Percentiles rank a stretch among this genome's conserved stretches.
Evolutionary conservation across 176 grass and related monocot species (phyloP).

Genomic region (Oryza meyeriana): DNA sequence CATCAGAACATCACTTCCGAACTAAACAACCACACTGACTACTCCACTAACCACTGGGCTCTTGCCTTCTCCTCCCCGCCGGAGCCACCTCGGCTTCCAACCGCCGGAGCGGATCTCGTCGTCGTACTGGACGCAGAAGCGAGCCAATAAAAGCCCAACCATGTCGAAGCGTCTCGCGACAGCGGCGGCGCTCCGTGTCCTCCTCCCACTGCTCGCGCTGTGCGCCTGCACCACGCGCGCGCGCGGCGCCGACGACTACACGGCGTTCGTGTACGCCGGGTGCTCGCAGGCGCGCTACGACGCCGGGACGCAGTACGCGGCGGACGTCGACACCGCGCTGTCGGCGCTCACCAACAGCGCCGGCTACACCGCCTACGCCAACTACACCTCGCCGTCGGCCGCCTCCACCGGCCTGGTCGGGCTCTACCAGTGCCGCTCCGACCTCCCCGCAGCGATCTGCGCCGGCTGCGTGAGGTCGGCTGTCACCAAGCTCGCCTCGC

Average conservation of each 20-base stretch:
- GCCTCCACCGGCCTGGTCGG: slow-evolving; percentile 8
- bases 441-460: slow-evolving; percentile 62
- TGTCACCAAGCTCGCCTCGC: slow-evolving; percentile 47
- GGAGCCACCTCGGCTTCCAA: background rate
- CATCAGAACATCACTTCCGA: slow-evolving; percentile 12
- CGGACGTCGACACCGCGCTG: slow-evolving; percentile 46
- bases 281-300: slow-evolving; percentile 71
- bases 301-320: slow-evolving; percentile 57
- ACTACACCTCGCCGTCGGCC: slow-evolving; percentile 41
- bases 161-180: slow-evolving; percentile 24
- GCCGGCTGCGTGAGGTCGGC: slow-evolving; percentile 51
- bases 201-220: background rate
- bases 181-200: background rate
- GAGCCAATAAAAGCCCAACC: background rate
- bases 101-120: background rate
- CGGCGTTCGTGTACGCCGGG: slow-evolving; percentile 75
- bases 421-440: slow-evolving; percentile 86
- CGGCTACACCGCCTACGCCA: slow-evolving; percentile 41
- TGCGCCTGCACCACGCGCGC: background rate
- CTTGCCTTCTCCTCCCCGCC: background rate
- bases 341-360: slow-evolving; percentile 55
- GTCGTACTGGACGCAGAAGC: too few species aligned
- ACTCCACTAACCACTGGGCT: background rate
- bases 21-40: background rate
- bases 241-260: slow-evolving; percentile 54